Evolutionary conservation across 2,329 filamentous ascomycete species (phyloP).

Genomic region (Capronia coronata): DNA sequence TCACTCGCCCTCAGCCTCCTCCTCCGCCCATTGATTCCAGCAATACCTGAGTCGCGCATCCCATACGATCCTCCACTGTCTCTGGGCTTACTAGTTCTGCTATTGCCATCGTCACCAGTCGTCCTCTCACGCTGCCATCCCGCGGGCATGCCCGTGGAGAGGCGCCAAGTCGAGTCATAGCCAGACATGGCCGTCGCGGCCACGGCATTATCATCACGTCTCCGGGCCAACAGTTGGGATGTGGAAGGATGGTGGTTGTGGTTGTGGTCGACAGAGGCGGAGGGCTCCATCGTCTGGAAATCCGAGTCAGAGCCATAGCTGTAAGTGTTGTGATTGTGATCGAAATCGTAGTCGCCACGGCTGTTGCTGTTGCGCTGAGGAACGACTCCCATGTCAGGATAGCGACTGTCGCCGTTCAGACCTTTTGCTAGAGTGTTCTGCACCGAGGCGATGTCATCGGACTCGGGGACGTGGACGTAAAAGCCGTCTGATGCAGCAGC

Average conservation of each 20-base stretch:
- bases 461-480: background rate
- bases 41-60: background rate
- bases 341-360: slow-evolving; percentile 11
- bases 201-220: too few relatives aligned
- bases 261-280: too few relatives aligned
- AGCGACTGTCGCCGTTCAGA: slow-evolving; percentile 19
- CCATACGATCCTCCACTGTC: background rate
- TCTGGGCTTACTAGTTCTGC: background rate
- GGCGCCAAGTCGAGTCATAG: slow-evolving; percentile 17
- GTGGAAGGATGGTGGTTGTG: too few relatives aligned
- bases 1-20: slow-evolving; percentile 15
- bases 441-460: background rate
- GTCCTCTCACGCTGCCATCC: slow-evolving; percentile 17
- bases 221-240: background rate
- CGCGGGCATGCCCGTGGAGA: slow-evolving; percentile 21
- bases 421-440: background rate
- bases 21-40: background rate
- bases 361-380: too few relatives aligned
- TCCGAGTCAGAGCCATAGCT: too few relatives aligned
- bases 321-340: too few relatives aligned
- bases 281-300: too few relatives aligned
- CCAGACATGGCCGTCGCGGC: background rate
- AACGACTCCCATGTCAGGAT: slow-evolving; percentile 20
- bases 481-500: background rate
- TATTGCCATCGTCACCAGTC: background rate